A percentile compares a stretch with the other conserved stretches of the same genome.
Evolutionary conservation across 2,329 filamentous ascomycete genomes (phyloP).

Genomic region (Scytalidium lignicola): DNA sequence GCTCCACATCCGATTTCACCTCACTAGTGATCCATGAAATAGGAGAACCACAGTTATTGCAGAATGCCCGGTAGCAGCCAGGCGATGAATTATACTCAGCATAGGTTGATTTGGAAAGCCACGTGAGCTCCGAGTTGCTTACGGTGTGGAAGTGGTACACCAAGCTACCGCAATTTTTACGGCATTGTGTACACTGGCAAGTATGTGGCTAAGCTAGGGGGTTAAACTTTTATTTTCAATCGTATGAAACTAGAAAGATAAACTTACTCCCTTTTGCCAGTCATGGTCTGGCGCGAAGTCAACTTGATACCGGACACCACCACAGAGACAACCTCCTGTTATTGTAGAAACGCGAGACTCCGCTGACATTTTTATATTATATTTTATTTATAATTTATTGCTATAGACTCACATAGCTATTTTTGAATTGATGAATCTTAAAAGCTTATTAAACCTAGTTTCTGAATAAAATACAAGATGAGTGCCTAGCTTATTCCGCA

Average conservation of each 20-base stretch:
- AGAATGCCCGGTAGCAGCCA: constrained; percentile 41
- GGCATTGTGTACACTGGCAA: constrained; percentile 53
- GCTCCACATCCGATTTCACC: constrained; percentile 21
- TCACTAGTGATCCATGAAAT: constrained; percentile 39
- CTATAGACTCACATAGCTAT: too few species aligned
- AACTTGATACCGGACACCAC: constrained; percentile 42
- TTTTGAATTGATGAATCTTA: too few species aligned
- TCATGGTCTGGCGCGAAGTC: constrained; percentile 41
- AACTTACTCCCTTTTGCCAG: constrained; percentile 32
- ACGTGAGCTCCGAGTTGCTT: constrained; percentile 30
- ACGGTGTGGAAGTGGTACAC: constrained; percentile 37
- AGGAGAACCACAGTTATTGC: constrained; percentile 42
- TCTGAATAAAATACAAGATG: too few species aligned
- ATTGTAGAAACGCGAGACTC: constrained; percentile 20
- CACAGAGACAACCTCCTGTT: constrained; percentile 48
- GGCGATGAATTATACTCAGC: constrained; percentile 37
- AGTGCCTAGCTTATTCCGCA: too few species aligned
- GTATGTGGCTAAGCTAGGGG: constrained; percentile 32
- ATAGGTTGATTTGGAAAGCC: constrained; percentile 18
- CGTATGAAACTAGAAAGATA: constrained; percentile 5
- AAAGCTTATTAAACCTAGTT: too few species aligned
- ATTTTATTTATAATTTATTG: too few species aligned
- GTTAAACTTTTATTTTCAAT: background rate
- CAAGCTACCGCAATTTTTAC: constrained; percentile 44
- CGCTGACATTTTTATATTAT: constrained; percentile 8